These are phyloP conservation scores for Pichia manshurica DNA, from an alignment of 805 yeast species.

Conservation along the genomic window DNA sequence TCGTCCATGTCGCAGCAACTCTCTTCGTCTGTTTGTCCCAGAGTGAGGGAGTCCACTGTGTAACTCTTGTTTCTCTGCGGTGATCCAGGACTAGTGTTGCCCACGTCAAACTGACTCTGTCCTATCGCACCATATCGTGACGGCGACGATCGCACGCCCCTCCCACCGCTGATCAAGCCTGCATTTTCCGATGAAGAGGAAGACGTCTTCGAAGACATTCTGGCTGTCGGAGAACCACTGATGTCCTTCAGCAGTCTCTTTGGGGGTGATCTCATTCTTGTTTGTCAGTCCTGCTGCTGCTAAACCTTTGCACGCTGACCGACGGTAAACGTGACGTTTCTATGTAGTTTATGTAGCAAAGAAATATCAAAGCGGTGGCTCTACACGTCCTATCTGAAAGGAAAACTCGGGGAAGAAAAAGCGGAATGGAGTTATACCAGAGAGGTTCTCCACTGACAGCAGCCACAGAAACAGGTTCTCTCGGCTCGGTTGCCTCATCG, in stretches of 20 bases:
- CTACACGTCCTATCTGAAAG: too few species aligned
- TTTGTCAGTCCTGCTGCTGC: too few species aligned
- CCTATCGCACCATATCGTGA: background rate
- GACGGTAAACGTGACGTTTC: too few species aligned
- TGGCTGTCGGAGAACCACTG: background rate
- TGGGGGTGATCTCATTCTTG: background rate
- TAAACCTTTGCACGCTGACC: too few species aligned
- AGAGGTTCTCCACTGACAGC: too few species aligned
- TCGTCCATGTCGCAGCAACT: background rate
- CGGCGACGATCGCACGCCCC: background rate
- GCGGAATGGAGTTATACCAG: too few species aligned
- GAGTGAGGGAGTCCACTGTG: background rate
- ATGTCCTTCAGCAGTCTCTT: background rate
- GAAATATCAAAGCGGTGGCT: too few species aligned
- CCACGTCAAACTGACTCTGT: background rate
- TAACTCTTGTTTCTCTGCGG: background rate
- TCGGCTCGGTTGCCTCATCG: conserved; percentile 4
- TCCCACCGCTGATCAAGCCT: background rate
- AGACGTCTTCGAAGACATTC: background rate
- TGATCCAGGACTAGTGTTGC: background rate
- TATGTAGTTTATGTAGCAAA: too few species aligned
- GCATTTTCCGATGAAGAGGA: background rate
- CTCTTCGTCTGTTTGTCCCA: background rate
- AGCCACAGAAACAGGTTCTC: background rate
- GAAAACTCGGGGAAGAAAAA: too few species aligned